phyloP scores from a whole-genome alignment of 2,329 filamentous ascomycete species.

The Moelleriella libera region DNA sequence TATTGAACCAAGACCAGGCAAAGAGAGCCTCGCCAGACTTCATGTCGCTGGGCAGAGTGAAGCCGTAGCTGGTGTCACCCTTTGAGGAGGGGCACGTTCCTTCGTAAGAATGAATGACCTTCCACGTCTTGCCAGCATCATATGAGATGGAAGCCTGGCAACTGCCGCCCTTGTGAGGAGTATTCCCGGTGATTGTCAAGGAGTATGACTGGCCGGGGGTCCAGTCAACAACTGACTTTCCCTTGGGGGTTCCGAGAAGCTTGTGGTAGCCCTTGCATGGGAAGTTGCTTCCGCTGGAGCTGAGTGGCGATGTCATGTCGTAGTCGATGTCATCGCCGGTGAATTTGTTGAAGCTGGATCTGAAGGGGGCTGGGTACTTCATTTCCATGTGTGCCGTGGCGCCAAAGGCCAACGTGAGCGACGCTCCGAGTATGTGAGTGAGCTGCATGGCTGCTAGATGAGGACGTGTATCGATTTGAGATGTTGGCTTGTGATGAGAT shows the following conservation, averaged over 20 bases:
- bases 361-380: slow-evolving; percentile 14
- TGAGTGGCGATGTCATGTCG: slow-evolving; percentile 43
- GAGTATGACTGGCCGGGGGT: slow-evolving; percentile 35
- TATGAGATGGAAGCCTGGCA: slow-evolving; percentile 50
- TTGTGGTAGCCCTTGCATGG: slow-evolving; percentile 40
- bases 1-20: slow-evolving; percentile 52
- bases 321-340: slow-evolving; percentile 25
- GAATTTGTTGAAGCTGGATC: slow-evolving; percentile 13
- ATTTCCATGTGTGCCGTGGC: slow-evolving; percentile 15
- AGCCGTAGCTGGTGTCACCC: slow-evolving; percentile 18
- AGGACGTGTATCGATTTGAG: not conserved
- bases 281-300: slow-evolving; percentile 37
- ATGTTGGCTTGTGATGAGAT: too few relatives aligned
- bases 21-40: slow-evolving; percentile 37
- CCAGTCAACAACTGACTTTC: slow-evolving; percentile 34
- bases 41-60: slow-evolving; percentile 37
- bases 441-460: not conserved
- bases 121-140: slow-evolving; percentile 44
- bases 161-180: slow-evolving; percentile 41
- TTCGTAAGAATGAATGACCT: slow-evolving; percentile 27
- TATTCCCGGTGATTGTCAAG: slow-evolving; percentile 38
- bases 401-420: not conserved
- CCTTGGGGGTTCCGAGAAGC: slow-evolving; percentile 13
- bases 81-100: slow-evolving; percentile 18
- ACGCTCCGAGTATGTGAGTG: not conserved